A percentile compares a stretch with the other conserved stretches of the same genome.
Evolutionary conservation across 148 eudicot genomes (phyloP).

Genomic region (Rhododendron ovatum): DNA sequence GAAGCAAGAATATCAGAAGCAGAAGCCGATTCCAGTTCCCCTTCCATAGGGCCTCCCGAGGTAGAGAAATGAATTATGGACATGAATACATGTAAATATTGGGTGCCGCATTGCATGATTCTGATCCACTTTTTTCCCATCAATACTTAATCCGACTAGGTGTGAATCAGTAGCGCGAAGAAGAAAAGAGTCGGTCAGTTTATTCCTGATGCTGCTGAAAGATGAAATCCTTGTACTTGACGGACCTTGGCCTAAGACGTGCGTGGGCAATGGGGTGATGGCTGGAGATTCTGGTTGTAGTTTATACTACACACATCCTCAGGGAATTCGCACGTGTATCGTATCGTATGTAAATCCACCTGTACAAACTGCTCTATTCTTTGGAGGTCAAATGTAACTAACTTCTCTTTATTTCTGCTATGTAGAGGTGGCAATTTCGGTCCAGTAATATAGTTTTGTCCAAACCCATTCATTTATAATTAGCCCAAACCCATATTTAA

Average conservation of each 20-base stretch:
- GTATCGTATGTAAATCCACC: background rate
- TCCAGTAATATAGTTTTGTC: no score
- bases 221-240: background rate
- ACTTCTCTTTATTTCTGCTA: background rate
- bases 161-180: background rate
- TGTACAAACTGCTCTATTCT: background rate
- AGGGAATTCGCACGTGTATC: background rate
- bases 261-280: background rate
- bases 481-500: no score
- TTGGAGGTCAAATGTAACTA: background rate
- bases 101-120: background rate
- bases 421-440: background rate
- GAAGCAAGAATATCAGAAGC: constrained; percentile 74
- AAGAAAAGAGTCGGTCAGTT: background rate
- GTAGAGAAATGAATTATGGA: constrained; percentile 24
- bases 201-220: background rate
- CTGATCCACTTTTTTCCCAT: background rate
- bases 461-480: no score
- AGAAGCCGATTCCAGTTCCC: constrained; percentile 31
- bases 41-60: constrained; percentile 37
- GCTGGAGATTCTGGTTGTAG: background rate
- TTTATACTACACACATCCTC: background rate
- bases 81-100: background rate
- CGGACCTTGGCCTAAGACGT: background rate
- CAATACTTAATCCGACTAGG: background rate